Conservation (phyloP, 192 early-diverging fungal species). For the Rhizoclosmatium sp. region DNA sequence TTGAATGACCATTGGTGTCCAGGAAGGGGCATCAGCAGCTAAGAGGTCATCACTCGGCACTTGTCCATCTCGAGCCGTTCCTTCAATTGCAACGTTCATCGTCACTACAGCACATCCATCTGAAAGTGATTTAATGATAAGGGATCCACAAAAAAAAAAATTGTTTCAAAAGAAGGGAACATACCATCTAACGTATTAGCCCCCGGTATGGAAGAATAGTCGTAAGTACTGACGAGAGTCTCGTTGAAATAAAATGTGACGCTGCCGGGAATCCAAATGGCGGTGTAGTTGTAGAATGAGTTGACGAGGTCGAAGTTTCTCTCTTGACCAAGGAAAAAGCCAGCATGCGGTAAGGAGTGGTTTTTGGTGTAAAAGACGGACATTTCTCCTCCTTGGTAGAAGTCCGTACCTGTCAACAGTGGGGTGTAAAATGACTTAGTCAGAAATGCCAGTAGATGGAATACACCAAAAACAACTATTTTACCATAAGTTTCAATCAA, state of each 20-base stretch:
- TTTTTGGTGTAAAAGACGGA: neutral
- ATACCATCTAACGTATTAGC: neutral
- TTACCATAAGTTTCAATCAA: conserved; percentile 7
- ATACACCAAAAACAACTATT: too few species aligned
- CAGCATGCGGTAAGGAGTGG: neutral
- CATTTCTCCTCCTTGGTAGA: neutral
- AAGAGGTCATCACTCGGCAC: neutral
- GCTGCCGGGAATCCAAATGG: neutral
- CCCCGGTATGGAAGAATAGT: neutral
- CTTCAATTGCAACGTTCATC: neutral
- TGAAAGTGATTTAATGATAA: neutral
- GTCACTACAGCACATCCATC: conserved; percentile 4
- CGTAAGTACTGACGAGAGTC: neutral
- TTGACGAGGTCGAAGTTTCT: neutral
- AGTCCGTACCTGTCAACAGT: neutral
- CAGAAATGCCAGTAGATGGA: too few species aligned
- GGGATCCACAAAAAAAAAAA: too few species aligned
- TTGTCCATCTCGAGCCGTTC: neutral
- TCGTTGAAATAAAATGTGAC: conserved; percentile 3
- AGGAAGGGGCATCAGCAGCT: neutral
- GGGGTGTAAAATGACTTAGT: too few species aligned
- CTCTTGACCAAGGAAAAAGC: neutral
- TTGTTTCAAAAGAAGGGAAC: too few species aligned
- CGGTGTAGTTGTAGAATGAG: conserved; percentile 6
- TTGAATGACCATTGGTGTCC: neutral